These are phyloP conservation scores for Prunella vulgaris DNA, from an alignment of 257 asterid species.

Conservation along the genomic window DNA sequence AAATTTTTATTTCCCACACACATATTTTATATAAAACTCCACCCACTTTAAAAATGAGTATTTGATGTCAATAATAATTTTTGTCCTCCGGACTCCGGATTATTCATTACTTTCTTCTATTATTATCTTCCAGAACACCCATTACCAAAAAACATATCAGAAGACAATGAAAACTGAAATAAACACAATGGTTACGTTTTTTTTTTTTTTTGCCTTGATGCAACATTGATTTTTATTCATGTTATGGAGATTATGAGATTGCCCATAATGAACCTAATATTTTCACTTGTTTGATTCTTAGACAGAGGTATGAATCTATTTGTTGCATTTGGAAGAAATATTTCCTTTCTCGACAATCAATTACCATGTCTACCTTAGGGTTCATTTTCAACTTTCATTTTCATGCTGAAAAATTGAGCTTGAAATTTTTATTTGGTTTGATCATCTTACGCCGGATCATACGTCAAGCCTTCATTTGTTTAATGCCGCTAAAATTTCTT, in stretches of 20 bases:
- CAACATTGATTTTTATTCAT: neutral
- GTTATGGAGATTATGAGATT: neutral
- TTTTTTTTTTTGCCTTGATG: neutral
- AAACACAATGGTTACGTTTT: neutral
- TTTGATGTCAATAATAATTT: neutral
- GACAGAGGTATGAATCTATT: neutral
- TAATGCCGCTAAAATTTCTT: slow-evolving; percentile 2
- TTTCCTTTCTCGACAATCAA: no score
- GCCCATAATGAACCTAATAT: no score
- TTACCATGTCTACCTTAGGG: no score
- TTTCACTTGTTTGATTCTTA: neutral
- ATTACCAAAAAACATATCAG: neutral
- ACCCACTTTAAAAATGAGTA: neutral
- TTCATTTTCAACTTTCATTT: neutral
- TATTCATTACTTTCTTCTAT: neutral
- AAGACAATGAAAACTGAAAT: neutral
- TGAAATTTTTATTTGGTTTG: neutral
- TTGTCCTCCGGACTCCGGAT: neutral
- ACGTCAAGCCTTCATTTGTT: neutral
- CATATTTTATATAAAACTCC: no score
- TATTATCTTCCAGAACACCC: neutral
- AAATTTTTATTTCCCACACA: neutral
- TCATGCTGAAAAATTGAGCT: neutral
- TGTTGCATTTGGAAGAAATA: neutral
- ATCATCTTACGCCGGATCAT: neutral